Evolutionary conservation across 768 basidiomycete genomes (phyloP).

Genomic region (Pisolithus microcarpus): DNA sequence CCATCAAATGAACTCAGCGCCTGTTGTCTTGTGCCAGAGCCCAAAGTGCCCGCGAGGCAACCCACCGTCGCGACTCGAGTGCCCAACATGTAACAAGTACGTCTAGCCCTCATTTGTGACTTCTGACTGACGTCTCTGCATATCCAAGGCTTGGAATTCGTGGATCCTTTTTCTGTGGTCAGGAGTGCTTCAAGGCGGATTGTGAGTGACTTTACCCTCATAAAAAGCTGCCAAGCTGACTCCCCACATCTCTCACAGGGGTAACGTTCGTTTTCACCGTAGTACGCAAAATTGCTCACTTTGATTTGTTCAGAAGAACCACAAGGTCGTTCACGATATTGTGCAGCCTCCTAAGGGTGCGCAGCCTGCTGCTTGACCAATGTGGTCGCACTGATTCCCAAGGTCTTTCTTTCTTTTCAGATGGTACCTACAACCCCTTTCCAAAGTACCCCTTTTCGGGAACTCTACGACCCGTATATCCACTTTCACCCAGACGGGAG

Average conservation of each 20-base stretch:
- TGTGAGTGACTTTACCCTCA: slow-evolving; percentile 50
- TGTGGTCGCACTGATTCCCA: neutral
- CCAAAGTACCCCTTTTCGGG: slow-evolving; percentile 75
- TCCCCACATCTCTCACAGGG: slow-evolving; percentile 13
- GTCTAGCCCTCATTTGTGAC: slow-evolving; percentile 13
- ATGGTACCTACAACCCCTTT: slow-evolving; percentile 77
- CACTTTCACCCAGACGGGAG: slow-evolving; percentile 67
- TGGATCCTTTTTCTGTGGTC: slow-evolving; percentile 87
- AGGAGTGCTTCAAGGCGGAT: slow-evolving; percentile 92
- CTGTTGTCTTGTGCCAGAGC: slow-evolving; percentile 56
- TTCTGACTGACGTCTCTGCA: slow-evolving; percentile 10
- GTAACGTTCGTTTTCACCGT: slow-evolving; percentile 7
- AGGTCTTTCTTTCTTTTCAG: slow-evolving; percentile 29
- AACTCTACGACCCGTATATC: slow-evolving; percentile 73
- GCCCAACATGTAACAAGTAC: slow-evolving; percentile 90
- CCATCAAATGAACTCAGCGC: slow-evolving; percentile 30
- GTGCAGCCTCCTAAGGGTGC: slow-evolving; percentile 28
- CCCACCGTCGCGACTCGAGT: slow-evolving; percentile 81
- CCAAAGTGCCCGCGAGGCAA: slow-evolving; percentile 69
- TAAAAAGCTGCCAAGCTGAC: neutral
- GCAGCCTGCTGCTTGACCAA: slow-evolving; percentile 1
- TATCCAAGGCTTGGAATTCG: slow-evolving; percentile 61
- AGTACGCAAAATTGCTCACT: neutral
- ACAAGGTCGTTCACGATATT: slow-evolving; percentile 70
- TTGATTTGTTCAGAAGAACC: slow-evolving; percentile 54